Conservation (phyloP, 306 rosid species). For the Inga laurina region DNA sequence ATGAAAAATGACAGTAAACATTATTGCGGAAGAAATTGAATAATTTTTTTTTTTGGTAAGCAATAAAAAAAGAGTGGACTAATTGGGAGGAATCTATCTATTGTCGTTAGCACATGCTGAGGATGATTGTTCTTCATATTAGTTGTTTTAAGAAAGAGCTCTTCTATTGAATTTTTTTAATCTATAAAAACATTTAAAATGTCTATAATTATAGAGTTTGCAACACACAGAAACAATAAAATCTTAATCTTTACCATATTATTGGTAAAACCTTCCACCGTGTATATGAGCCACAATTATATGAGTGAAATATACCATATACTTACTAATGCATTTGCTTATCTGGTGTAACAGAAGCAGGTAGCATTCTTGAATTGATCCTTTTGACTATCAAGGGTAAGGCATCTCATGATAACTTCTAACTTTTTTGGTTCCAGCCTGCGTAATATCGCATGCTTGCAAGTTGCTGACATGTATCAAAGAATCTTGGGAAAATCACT, state of each 20-base stretch:
- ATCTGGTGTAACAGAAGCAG: background rate
- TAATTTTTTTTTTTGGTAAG: no score
- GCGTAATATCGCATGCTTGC: background rate
- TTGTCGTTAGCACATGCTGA: background rate
- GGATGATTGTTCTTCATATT: no score
- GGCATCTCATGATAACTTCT: background rate
- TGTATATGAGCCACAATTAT: background rate
- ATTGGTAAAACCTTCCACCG: no score
- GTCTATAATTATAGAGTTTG: background rate
- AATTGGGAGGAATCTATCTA: no score
- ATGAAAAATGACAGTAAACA: no score
- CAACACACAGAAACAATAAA: background rate
- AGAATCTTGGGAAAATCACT: background rate
- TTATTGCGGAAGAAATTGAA: background rate
- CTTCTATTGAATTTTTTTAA: no score
- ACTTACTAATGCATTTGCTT: background rate
- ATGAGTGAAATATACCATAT: background rate
- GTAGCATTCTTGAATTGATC: background rate
- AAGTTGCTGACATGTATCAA: no score
- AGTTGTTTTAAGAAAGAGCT: no score
- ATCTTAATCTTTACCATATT: background rate
- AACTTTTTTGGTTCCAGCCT: background rate
- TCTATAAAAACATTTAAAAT: no score
- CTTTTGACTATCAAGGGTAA: background rate
- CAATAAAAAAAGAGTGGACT: no score